Evolutionary conservation across 192 early-diverging fungal species (phyloP).

Genomic region (Umbelopsis vinacea): DNA sequence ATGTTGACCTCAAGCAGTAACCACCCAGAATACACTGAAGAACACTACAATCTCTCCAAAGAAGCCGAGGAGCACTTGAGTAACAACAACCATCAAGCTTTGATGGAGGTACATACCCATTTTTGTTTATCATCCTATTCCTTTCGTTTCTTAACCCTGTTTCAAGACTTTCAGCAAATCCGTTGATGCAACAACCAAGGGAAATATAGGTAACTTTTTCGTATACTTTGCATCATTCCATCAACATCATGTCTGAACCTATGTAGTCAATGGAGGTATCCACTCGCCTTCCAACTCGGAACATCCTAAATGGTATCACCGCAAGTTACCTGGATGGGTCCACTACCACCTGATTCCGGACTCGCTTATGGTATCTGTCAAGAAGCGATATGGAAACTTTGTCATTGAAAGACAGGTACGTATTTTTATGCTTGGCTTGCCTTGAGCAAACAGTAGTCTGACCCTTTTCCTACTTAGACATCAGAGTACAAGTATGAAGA

Average conservation of each 20-base stretch:
- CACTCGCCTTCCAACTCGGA: conserved; percentile 27
- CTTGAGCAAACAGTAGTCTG: no score
- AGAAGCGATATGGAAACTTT: conserved; percentile 50
- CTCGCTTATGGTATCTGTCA: conserved; percentile 44
- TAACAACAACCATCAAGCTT: conserved; percentile 24
- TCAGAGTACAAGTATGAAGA: conserved; percentile 50
- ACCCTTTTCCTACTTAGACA: conserved; percentile 30
- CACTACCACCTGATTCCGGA: conserved; percentile 43
- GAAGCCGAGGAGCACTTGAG: conserved; percentile 28
- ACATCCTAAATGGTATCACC: conserved; percentile 31
- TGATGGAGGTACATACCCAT: conserved; percentile 21
- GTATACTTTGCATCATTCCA: no score
- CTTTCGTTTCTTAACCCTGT: neutral
- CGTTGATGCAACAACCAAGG: conserved; percentile 23
- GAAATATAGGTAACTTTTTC: conserved; percentile 4
- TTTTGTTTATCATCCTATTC: neutral
- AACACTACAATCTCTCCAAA: neutral
- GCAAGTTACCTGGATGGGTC: conserved; percentile 34
- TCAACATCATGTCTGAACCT: neutral
- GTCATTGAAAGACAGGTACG: conserved; percentile 43
- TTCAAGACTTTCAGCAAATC: conserved; percentile 15
- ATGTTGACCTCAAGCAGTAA: neutral
- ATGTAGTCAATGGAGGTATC: conserved; percentile 31
- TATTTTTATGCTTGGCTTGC: neutral
- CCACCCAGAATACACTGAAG: conserved; percentile 17